Evolutionary conservation across 2,329 filamentous ascomycete species (phyloP), one percentile per base, ranked within the genome.

Genomic region (Pezicula rhizophila): DNA sequence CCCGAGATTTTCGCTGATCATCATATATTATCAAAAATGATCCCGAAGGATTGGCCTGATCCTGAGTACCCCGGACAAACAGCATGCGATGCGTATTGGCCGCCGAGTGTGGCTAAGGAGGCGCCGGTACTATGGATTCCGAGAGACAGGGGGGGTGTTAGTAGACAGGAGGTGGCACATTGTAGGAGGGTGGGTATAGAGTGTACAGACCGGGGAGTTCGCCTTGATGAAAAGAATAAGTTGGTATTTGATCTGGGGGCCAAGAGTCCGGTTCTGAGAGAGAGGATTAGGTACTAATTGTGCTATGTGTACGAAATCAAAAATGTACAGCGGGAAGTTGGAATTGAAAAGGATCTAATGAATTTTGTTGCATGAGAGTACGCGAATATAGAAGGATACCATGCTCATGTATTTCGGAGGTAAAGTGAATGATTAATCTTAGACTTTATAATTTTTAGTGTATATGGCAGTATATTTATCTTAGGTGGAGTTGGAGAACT

Each of bases 41-140:
- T 83, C 0, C 78, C 79, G 0, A 67, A 68, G 39, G 68, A 69
- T 23, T 60, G 73, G 18, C 71, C 75, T 0, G 65, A 70, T 2
- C 69, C 74, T 48, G 58, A 63, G 5, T 80, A 81, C 57, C 50
- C 68, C 12, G 40, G 11, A 5, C n/a, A 1, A 62, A 67, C 1
- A 72, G 77, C 59, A 63, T 69, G 7, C 34, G 70, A 79, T 48
- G 80, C 79, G 1, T 84, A 80, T 64, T 74, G 70, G 60, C 73
- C 82, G 55, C 80, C 80, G 0, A 78, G 66, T 58, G 81, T 77
- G 72, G 77, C 64, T 69, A 77, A 68, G 55, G 68, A 57, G 58
- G 70, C 63, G 52, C 78, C 68, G 52, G 82, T 72, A 77, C 76
- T 76, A 52, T 84, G 73, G 80, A 77, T 76, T 46, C 80, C 80